Percentiles rank a stretch among this genome's conserved stretches.
Conservation (phyloP, 805 yeast species). For the Lachancea meyersii region DNA sequence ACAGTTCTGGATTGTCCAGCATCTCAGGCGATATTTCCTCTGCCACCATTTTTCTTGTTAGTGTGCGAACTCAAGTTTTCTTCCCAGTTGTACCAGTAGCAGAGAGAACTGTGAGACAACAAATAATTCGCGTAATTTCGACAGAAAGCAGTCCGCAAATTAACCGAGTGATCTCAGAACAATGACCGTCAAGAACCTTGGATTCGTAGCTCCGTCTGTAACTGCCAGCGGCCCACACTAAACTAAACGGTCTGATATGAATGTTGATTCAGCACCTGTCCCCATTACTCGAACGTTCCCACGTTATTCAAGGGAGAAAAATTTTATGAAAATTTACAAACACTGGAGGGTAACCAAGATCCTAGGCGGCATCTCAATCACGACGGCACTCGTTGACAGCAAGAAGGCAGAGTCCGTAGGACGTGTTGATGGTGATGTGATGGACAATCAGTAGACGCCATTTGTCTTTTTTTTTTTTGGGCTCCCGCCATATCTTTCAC, state of each 20-base stretch:
- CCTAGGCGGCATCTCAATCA: not conserved
- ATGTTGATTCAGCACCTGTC: not conserved
- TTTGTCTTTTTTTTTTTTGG: too few species aligned
- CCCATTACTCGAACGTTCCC: constrained; percentile 1
- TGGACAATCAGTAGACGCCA: too few species aligned
- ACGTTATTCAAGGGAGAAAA: constrained; percentile 10
- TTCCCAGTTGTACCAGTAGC: not conserved
- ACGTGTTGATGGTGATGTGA: too few species aligned
- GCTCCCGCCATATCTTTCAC: too few species aligned
- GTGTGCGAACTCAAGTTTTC: not conserved
- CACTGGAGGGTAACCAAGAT: constrained; percentile 8
- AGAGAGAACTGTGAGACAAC: not conserved
- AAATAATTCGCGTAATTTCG: too few species aligned
- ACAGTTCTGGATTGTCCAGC: constrained; percentile 68
- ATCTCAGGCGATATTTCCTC: constrained; percentile 47
- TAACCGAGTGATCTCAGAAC: too few species aligned
- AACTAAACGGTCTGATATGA: not conserved
- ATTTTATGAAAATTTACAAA: constrained; percentile 10
- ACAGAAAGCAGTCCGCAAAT: too few species aligned
- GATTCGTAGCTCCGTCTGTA: not conserved
- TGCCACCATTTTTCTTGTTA: constrained; percentile 8
- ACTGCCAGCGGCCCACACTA: not conserved
- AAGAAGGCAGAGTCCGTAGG: not conserved
- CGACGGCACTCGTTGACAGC: not conserved
- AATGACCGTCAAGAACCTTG: not conserved